These are phyloP conservation scores for Xylariales sp. DNA, from an alignment of 2,329 filamentous ascomycete species.

Conservation along the genomic window DNA sequence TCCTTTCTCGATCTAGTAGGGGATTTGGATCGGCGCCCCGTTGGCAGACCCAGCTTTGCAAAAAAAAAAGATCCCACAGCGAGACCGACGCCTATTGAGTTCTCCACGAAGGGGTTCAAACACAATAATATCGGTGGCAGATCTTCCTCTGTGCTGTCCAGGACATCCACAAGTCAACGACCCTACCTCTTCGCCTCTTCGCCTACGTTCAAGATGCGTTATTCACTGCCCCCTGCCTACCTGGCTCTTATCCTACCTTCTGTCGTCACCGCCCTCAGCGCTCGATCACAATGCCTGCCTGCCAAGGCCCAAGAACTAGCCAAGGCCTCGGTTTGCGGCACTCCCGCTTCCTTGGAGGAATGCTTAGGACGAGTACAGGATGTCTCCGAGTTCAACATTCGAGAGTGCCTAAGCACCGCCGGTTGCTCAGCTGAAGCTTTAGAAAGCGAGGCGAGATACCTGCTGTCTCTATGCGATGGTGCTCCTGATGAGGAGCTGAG, in stretches of 20 bases:
- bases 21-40: too few species aligned
- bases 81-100: too few species aligned
- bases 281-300: slow-evolving; percentile 33
- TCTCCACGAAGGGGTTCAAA: too few species aligned
- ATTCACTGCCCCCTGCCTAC: slow-evolving; percentile 4
- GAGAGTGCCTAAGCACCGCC: slow-evolving; percentile 30
- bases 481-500: slow-evolving; percentile 3
- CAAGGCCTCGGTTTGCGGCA: slow-evolving; percentile 36
- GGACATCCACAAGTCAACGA: too few species aligned
- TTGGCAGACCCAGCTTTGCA: too few species aligned
- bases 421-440: slow-evolving; percentile 32
- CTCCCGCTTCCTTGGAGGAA: slow-evolving; percentile 32
- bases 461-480: slow-evolving; percentile 26
- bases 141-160: too few species aligned
- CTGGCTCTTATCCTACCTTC: slow-evolving; percentile 9
- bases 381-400: slow-evolving; percentile 25
- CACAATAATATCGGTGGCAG: too few species aligned
- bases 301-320: slow-evolving; percentile 34
- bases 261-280: slow-evolving; percentile 5
- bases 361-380: slow-evolving; percentile 34
- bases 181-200: too few species aligned
- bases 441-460: slow-evolving; percentile 25
- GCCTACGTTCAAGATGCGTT: slow-evolving; percentile 7
- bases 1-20: too few species aligned
- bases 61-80: too few species aligned